These are phyloP conservation scores for Daldinia loculata DNA, from an alignment of 495 filamentous ascomycete species.

Conservation along the genomic window DNA sequence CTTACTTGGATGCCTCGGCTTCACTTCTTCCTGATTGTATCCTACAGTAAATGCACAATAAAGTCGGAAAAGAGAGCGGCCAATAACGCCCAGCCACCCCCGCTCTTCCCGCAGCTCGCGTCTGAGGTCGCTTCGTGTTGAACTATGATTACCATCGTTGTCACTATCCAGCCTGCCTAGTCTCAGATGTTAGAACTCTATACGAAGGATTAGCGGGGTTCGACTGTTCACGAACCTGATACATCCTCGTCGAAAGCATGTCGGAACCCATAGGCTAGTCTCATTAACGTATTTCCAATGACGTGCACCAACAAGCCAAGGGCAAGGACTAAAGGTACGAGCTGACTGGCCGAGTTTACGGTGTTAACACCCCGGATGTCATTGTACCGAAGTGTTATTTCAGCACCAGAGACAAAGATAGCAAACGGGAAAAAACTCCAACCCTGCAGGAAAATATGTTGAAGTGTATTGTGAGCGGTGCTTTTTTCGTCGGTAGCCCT, in stretches of 20 bases:
- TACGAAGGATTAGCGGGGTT: not conserved
- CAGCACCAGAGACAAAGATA: slow-evolving; percentile 21
- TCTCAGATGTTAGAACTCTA: not conserved
- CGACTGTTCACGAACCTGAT: slow-evolving; percentile 6
- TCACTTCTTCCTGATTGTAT: slow-evolving; percentile 17
- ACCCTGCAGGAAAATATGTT: slow-evolving; percentile 11
- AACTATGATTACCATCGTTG: not conserved
- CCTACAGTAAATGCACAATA: slow-evolving; percentile 19
- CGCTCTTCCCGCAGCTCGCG: slow-evolving; percentile 8
- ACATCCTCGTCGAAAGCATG: slow-evolving; percentile 14
- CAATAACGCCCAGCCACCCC: slow-evolving; percentile 23
- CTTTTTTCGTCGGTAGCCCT: not conserved
- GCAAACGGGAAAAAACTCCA: slow-evolving; percentile 24
- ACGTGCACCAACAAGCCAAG: slow-evolving; percentile 18
- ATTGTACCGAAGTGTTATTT: slow-evolving; percentile 26
- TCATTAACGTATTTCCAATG: slow-evolving; percentile 3
- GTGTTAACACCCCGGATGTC: slow-evolving; percentile 20
- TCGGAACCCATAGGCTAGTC: slow-evolving; percentile 14
- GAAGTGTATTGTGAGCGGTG: not conserved
- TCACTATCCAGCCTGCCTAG: not conserved
- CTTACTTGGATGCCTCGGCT: slow-evolving; percentile 13
- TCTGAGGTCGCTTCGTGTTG: slow-evolving; percentile 2
- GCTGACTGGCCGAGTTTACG: slow-evolving; percentile 22
- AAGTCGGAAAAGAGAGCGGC: slow-evolving; percentile 23
- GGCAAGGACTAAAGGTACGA: slow-evolving; percentile 22